Evolutionary conservation across 202 grass and related monocot species (phyloP), one percentile per base, ranked within the genome.

Genomic region (Zizania palustris): DNA sequence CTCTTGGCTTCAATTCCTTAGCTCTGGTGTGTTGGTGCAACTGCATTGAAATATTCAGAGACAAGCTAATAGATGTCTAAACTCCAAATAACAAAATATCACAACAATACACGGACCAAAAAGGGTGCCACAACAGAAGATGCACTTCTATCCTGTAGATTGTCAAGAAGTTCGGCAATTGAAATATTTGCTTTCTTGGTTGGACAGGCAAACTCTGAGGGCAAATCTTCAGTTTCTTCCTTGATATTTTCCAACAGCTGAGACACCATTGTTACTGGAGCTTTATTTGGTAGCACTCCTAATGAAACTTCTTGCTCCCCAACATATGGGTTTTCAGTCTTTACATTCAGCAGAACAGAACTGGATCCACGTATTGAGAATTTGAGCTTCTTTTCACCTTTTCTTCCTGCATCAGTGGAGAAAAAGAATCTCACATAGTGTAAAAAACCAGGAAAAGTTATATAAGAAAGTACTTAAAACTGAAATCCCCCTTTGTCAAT

Each of bases 81-180:
- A 72, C 63, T 18, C 11, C 72, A 73, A 55, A 73, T 20, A 60
- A 77, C 41, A 48, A 78, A 85, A 67, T 58, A 57, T 66, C 11
- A 70, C 9, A 3, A 67, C 35, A 80, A 67, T 56, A 86, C 62
- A 65, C 83, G 46, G 22, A 97, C 95, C 89, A 36, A 56, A 81
- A 79, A 84, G 83, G 80, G 53, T 70, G 84, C 21, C 43, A 67
- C 59, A 22, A 67, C 37, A 82, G 71, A 82, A 45, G 50, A 67
- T 49, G 35, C 78, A 81, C 86, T 86, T 75, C 90, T 97, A 68
- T 71, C 79, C 54, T 93, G 82, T 54, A 97, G 77, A 86, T 88
- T 78, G 85, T 92, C 91, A 55, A 97, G 77, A 74, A 97, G 89
- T 73, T 97, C 95, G 60, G 89, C 61, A 77, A 97, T 87, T 57